phyloP scores from a whole-genome alignment of 1,284 basidiomycete species.

The Puccinia horiana region DNA sequence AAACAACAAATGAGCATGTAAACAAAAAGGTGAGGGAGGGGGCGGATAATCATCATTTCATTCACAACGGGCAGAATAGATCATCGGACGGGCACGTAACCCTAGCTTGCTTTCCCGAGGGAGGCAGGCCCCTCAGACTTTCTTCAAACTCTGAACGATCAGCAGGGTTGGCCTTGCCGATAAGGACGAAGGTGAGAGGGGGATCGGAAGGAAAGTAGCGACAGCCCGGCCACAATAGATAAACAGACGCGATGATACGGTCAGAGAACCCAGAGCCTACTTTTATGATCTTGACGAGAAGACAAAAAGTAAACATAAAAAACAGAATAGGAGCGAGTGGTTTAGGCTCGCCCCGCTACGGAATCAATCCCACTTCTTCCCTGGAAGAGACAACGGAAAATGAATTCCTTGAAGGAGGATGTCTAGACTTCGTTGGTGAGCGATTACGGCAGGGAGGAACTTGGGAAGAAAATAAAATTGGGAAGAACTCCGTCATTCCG shows the following conservation, averaged over 20 bases:
- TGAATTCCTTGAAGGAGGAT: neutral
- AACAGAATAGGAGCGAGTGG: constrained; percentile 32
- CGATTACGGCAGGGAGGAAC: constrained; percentile 13
- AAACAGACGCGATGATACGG: neutral
- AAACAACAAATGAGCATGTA: neutral
- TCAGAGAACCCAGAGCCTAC: constrained; percentile 24
- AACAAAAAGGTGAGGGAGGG: neutral
- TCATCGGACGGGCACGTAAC: constrained; percentile 37
- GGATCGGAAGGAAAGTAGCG: constrained; percentile 16
- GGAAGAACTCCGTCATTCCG: constrained; percentile 28
- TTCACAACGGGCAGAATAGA: constrained; percentile 19
- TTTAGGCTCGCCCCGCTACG: constrained; percentile 17
- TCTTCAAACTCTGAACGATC: constrained; percentile 32
- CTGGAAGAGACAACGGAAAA: neutral
- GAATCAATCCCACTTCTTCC: neutral
- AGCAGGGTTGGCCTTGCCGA: constrained; percentile 13
- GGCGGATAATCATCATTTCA: constrained; percentile 40
- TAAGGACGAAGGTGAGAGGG: constrained; percentile 30
- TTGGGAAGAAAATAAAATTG: constrained; percentile 13
- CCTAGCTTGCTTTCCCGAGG: constrained; percentile 29
- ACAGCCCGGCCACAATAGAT: constrained; percentile 18
- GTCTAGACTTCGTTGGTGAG: constrained; percentile 9
- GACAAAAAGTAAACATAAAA: constrained; percentile 38
- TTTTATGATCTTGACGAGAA: constrained; percentile 32
- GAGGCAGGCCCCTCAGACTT: constrained; percentile 12